Evolutionary conservation across 2,329 filamentous ascomycete genomes (phyloP).

Genomic region (Ampelomyces quisqualis): DNA sequence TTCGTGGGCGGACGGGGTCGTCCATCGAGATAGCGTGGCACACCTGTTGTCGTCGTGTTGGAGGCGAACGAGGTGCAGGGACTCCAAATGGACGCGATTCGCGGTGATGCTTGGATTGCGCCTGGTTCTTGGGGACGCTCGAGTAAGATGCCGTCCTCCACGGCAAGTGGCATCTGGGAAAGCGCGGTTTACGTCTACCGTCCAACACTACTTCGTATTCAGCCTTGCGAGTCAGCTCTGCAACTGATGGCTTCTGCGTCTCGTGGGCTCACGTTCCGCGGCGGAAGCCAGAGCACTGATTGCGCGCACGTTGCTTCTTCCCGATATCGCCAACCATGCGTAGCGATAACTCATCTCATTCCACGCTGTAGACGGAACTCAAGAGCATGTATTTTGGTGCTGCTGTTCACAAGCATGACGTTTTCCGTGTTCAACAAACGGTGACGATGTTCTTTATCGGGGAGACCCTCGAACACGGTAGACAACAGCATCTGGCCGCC

Average conservation of each 20-base stretch:
- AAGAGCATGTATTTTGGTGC: too few species aligned
- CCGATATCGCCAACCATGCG: constrained; percentile 1
- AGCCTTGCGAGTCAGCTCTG: background rate
- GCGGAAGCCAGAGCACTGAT: background rate
- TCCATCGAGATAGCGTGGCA: constrained; percentile 3
- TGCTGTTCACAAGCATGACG: too few species aligned
- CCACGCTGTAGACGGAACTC: too few species aligned
- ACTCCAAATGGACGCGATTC: background rate
- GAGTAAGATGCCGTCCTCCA: background rate
- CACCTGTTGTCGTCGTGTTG: background rate
- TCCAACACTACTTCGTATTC: background rate
- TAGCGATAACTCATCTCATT: too few species aligned
- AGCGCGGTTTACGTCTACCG: background rate
- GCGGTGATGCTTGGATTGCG: background rate
- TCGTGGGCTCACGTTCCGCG: background rate
- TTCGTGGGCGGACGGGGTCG: background rate
- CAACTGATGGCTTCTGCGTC: background rate
- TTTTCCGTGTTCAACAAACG: background rate
- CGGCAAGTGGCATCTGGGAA: background rate
- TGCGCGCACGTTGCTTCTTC: background rate
- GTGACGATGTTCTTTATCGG: background rate
- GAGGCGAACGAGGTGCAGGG: constrained; percentile 1
- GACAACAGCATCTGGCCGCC: constrained; percentile 1
- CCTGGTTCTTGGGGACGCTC: too few species aligned
- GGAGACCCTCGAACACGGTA: constrained; percentile 3